Base-by-base conservation (phyloP, 148 eudicot species). In the Chenopodium suecicum region DNA sequence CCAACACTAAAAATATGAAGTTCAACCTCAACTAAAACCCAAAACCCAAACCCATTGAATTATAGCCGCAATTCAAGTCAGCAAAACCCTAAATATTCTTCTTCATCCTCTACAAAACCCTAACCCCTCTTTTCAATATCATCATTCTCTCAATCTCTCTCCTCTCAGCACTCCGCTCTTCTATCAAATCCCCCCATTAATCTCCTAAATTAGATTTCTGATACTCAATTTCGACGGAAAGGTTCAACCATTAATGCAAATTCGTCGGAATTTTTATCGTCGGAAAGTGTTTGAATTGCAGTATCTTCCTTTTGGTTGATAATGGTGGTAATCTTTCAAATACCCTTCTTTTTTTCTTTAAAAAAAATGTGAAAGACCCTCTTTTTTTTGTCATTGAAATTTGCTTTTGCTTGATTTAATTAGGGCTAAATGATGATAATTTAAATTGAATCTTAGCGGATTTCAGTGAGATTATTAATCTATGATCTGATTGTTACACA, bases 401-500 rank as follows among this genome's bases (percentile, higher is more conserved):
- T 77, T 16, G 1, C 74, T 50, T 50, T 9, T 50, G 54, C 14
- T 50, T 11, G 12, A 52, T 16, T 34, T 4, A 68, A 14, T 71
- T 2, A 9, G 80, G 84, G 83, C 89, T 83, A 90, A 73, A 88
- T 89, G 95, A 90, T 89, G 94, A 91, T 56, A 89, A 34, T 77
- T 54, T 16, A 16, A 68, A 0, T 58, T 65, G 80, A 78, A 93
- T 93, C 94, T 93, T 93, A 93, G 97, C 97, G 97, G 97, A 93
- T 93, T 93, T 91, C 94, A 88, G 93, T 93, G 97, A 90, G 93
- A 74, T 89, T 78, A 65, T 68, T 82, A 72, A 86, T 88, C 93
- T 80, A 89, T 90, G 94, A 94, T 92, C 96, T 92, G 88, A 86
- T 90, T 92, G 98, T 94, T 94, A 94, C 96, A 92, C 98, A 94